These are phyloP conservation scores for Phytophthora megakarya DNA, from an alignment of 352 stramenopile genomes.

Conservation along the genomic window DNA sequence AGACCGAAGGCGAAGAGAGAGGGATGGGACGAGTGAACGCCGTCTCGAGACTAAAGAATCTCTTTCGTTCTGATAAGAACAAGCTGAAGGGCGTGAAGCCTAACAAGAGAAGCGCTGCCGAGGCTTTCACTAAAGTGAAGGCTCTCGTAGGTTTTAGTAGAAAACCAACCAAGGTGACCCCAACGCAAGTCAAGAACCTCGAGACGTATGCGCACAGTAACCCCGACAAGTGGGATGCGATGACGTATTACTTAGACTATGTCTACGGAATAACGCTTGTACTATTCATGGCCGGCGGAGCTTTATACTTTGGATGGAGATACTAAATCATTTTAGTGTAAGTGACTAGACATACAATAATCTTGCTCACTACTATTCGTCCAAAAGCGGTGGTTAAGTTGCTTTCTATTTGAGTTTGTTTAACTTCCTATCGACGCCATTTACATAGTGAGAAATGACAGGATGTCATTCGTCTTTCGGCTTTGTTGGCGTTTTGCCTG, in stretches of 20 bases:
- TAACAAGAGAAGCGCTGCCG: not conserved
- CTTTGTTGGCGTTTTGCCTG: no score
- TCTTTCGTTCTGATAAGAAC: not conserved
- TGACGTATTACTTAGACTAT: not conserved
- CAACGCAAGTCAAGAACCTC: not conserved
- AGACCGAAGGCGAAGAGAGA: not conserved
- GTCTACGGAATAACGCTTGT: not conserved
- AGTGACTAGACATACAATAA: no score
- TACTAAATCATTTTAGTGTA: no score
- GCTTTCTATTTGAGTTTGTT: no score
- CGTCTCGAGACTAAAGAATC: not conserved
- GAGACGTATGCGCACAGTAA: not conserved
- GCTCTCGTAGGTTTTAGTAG: not conserved
- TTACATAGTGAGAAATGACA: no score
- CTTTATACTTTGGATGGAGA: not conserved
- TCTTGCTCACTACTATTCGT: no score
- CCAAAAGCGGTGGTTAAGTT: no score
- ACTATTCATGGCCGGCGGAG: not conserved
- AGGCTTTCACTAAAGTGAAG: not conserved
- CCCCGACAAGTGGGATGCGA: not conserved
- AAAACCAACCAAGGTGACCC: not conserved
- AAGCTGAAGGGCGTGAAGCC: not conserved
- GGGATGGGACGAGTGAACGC: not conserved
- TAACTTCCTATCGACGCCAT: no score
- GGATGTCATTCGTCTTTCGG: no score